These are phyloP conservation scores for Sporothrix phasma DNA, from an alignment of 2,329 filamentous ascomycete genomes.

Conservation along the genomic window DNA sequence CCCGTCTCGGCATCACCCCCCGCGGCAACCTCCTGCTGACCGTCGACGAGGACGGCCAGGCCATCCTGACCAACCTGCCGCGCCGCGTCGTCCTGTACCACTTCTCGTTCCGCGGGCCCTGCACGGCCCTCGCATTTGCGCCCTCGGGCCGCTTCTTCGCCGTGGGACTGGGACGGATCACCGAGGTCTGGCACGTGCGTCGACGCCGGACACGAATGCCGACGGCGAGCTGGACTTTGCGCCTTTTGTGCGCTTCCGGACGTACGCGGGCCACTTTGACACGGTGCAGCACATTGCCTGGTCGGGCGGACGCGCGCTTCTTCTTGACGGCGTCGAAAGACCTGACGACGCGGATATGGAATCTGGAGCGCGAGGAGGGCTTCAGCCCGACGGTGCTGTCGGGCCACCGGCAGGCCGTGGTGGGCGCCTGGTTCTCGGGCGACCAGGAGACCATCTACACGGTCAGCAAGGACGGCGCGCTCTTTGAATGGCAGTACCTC, in stretches of 20 bases:
- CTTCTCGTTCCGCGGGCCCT: constrained; percentile 82
- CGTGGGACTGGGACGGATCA: constrained; percentile 73
- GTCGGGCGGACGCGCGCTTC: constrained; percentile 92
- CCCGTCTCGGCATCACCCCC: constrained; percentile 77
- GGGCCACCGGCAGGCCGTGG: constrained; percentile 80
- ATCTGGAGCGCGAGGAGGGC: constrained; percentile 72
- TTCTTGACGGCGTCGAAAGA: constrained; percentile 89
- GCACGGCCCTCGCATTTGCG: constrained; percentile 80
- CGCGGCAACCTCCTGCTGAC: constrained; percentile 86
- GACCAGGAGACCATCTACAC: constrained; percentile 95
- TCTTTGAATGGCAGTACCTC: constrained; percentile 88
- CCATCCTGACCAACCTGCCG: constrained; percentile 83
- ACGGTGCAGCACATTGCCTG: constrained; percentile 78
- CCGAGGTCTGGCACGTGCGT: constrained; percentile 94
- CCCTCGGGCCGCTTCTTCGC: constrained; percentile 87
- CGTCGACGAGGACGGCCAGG: constrained; percentile 86
- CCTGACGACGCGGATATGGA: constrained; percentile 90
- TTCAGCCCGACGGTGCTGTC: constrained; percentile 84
- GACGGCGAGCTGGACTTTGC: constrained; percentile 87
- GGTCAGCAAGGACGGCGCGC: constrained; percentile 90
- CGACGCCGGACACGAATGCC: constrained; percentile 67
- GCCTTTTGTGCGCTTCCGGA: constrained; percentile 81
- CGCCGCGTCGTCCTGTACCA: constrained; percentile 82
- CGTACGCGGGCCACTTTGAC: constrained; percentile 83
- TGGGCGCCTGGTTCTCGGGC: constrained; percentile 93